phyloP scores from a whole-genome alignment of 2,329 filamentous ascomycete species.

The Fusarium phyllophilum region DNA sequence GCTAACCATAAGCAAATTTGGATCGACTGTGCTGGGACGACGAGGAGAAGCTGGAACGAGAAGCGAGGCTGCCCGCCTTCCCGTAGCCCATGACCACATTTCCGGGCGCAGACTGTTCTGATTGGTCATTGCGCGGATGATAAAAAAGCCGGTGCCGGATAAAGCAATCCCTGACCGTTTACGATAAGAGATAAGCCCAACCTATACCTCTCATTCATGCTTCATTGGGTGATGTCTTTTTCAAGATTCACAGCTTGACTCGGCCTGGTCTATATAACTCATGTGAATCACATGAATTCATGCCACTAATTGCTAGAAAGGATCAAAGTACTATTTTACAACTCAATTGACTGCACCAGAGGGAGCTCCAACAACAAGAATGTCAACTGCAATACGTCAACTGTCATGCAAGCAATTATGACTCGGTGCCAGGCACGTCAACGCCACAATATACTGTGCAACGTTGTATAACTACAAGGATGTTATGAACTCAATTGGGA shows the following conservation, averaged over 20 bases:
- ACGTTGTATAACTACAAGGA: neutral
- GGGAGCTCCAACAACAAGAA: neutral
- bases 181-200: conserved; percentile 13
- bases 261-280: neutral
- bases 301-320: neutral
- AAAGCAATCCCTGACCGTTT: neutral
- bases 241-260: neutral
- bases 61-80: conserved; percentile 48
- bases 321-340: no score
- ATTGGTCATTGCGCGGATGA: conserved; percentile 27
- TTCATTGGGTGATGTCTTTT: neutral
- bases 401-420: neutral
- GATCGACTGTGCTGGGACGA: conserved; percentile 36
- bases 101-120: conserved; percentile 35
- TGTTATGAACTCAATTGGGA: neutral
- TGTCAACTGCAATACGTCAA: neutral
- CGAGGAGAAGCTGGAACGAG: conserved; percentile 43
- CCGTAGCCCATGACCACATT: conserved; percentile 47
- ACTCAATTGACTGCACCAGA: neutral
- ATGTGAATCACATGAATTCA: neutral
- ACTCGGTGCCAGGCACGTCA: neutral
- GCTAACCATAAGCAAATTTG: conserved; percentile 36
- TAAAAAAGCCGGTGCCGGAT: conserved; percentile 40
- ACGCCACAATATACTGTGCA: neutral
- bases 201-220: neutral